Evolutionary conservation across 345 rosid genomes (phyloP).

Genomic region (Melastoma malabathricum): DNA sequence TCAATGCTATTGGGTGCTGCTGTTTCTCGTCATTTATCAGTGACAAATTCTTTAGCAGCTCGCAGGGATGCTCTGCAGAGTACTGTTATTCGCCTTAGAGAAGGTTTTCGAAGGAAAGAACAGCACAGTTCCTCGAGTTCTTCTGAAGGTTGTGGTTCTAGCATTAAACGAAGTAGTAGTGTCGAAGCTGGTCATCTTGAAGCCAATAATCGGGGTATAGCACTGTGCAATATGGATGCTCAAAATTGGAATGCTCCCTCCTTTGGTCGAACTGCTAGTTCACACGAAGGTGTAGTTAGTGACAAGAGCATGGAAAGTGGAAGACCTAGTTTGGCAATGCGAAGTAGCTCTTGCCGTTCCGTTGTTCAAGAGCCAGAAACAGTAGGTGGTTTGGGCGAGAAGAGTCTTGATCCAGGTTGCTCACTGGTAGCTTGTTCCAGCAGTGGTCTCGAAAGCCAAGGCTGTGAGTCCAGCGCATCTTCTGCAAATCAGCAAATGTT

Average conservation of each 20-base stretch:
- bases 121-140: conserved; percentile 88
- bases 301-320: conserved; percentile 95
- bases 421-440: conserved; percentile 54
- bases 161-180: conserved; percentile 83
- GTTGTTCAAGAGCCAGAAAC: conserved; percentile 77
- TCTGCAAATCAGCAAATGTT: conserved; percentile 75
- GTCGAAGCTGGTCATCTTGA: conserved; percentile 75
- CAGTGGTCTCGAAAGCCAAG: conserved; percentile 87
- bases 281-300: conserved; percentile 69
- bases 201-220: conserved; percentile 31
- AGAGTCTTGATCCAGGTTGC: conserved; percentile 47
- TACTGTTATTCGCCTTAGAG: conserved; percentile 94
- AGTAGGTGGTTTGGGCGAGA: conserved; percentile 51
- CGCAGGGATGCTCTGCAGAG: conserved; percentile 93
- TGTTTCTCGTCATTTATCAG: conserved; percentile 83
- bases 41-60: conserved; percentile 82
- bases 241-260: conserved; percentile 40
- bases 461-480: conserved; percentile 88
- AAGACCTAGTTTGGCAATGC: conserved; percentile 81
- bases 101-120: conserved; percentile 90
- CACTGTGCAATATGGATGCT: conserved; percentile 36
- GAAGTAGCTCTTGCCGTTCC: conserved; percentile 85
- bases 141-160: conserved; percentile 98
- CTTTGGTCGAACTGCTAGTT: conserved; percentile 52
- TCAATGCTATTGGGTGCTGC: conserved; percentile 91